phyloP scores from a whole-genome alignment of 805 yeast genomes.

The Dipodascopsis uninucleata region DNA sequence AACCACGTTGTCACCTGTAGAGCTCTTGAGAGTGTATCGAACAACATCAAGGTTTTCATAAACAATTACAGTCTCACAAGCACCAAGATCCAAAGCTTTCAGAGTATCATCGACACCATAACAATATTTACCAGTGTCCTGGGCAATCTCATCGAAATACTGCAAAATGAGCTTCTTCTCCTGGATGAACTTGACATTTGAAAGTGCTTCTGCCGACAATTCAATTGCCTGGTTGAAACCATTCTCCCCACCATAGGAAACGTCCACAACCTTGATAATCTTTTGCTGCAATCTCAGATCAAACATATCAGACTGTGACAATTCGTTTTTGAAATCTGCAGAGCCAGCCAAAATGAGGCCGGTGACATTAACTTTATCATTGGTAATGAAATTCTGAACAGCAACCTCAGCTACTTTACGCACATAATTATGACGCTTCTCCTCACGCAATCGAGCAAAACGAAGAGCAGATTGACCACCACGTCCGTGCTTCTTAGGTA shows the following conservation, averaged over 20 bases:
- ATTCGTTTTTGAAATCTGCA: constrained; percentile 96
- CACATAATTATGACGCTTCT: constrained; percentile 97
- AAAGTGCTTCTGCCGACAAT: constrained; percentile 91
- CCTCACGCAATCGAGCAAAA: constrained; percentile 98
- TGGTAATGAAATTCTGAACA: constrained; percentile 93
- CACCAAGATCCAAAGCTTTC: constrained; percentile 94
- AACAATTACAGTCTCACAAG: constrained; percentile 88
- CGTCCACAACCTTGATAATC: constrained; percentile 89
- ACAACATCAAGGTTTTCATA: constrained; percentile 84
- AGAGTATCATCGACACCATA: constrained; percentile 95
- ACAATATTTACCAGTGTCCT: constrained; percentile 96
- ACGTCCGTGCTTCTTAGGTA: constrained; percentile 99
- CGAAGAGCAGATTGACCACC: constrained; percentile 99
- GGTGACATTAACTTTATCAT: constrained; percentile 88
- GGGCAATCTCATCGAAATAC: constrained; percentile 96
- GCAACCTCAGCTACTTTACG: constrained; percentile 98
- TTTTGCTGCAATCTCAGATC: constrained; percentile 84
- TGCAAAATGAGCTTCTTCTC: constrained; percentile 90
- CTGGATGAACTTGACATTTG: constrained; percentile 96
- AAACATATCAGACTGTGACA: constrained; percentile 87
- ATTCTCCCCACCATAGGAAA: constrained; percentile 98
- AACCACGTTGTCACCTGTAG: constrained; percentile 72
- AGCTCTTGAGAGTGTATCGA: constrained; percentile 78
- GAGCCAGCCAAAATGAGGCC: constrained; percentile 98
- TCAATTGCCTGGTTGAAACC: constrained; percentile 99